A percentile compares a stretch with the other conserved stretches of the same genome.
Conservation (phyloP, 2,329 filamentous ascomycete species). For the Colletotrichum tofieldiae region DNA sequence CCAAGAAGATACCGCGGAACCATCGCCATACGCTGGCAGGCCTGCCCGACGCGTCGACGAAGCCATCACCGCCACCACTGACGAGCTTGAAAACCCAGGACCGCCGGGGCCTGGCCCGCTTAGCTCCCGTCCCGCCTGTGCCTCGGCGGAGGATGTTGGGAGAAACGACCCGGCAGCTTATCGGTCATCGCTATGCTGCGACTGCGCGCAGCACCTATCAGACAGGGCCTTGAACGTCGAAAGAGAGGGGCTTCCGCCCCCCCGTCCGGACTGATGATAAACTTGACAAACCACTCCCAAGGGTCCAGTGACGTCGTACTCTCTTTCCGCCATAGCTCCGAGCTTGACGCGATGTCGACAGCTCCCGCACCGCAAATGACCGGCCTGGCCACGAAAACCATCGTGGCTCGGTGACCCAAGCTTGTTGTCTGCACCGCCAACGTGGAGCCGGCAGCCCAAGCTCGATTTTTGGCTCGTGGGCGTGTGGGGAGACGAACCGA, state of each 20-base stretch:
- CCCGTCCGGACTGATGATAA: not conserved
- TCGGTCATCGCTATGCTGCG: not conserved
- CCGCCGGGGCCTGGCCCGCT: constrained; percentile 9
- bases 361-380: constrained; percentile 7
- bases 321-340: constrained; percentile 4
- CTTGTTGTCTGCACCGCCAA: constrained; percentile 2
- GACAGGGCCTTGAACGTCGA: not conserved
- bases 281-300: not conserved
- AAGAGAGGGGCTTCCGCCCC: not conserved
- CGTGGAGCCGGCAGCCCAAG: not conserved
- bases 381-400: constrained; percentile 25
- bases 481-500: constrained; percentile 21
- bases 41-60: constrained; percentile 7
- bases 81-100: constrained; percentile 29
- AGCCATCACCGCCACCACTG: constrained; percentile 32
- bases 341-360: constrained; percentile 5
- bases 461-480: constrained; percentile 26
- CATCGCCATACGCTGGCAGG: constrained; percentile 11
- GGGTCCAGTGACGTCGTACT: not conserved
- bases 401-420: constrained; percentile 31
- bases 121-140: constrained; percentile 16
- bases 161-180: constrained; percentile 24
- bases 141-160: constrained; percentile 1
- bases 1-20: not conserved
- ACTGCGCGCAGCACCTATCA: not conserved